Evolutionary conservation across 768 basidiomycete genomes (phyloP).

Genomic region (Agrocybe praecox): DNA sequence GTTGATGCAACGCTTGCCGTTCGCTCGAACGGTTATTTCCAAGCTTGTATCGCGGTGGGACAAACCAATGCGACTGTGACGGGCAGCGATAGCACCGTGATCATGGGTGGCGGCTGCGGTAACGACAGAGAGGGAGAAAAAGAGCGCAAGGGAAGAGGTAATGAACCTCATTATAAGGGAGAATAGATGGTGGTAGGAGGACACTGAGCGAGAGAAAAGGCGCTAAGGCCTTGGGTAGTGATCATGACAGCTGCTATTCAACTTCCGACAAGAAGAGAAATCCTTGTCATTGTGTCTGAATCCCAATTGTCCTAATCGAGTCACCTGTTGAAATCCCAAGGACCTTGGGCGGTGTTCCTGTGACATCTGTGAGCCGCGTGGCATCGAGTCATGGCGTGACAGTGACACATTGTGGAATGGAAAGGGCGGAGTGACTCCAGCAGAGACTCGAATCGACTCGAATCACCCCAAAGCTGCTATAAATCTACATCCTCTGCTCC

Average conservation of each 20-base stretch:
- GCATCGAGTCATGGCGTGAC: conserved; percentile 21
- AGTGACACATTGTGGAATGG: conserved; percentile 15
- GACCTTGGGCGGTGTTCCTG: conserved; percentile 16
- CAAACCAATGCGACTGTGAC: conserved; percentile 32
- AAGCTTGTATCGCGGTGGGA: conserved; percentile 27
- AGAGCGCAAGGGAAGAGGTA: conserved; percentile 35
- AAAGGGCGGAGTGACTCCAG: conserved; percentile 14
- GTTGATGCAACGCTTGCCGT: conserved; percentile 24
- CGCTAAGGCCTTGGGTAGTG: neutral
- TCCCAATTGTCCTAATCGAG: neutral
- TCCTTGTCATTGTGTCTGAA: no score
- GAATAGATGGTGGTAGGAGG: conserved; percentile 8
- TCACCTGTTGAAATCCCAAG: neutral
- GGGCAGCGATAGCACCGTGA: conserved; percentile 28
- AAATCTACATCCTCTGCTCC: conserved; percentile 12
- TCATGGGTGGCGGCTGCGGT: conserved; percentile 35
- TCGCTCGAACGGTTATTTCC: conserved; percentile 15
- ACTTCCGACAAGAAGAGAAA: neutral
- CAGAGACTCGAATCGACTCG: conserved; percentile 14
- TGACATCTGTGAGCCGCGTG: conserved; percentile 17
- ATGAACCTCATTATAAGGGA: conserved; percentile 44
- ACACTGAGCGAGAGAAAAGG: conserved; percentile 1
- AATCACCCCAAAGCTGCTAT: conserved; percentile 11
- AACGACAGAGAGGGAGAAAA: conserved; percentile 35
- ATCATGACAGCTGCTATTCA: conserved; percentile 1